Conservation (phyloP, 2,329 filamentous ascomycete genomes). For the Paraphaeosphaeria minitans region DNA sequence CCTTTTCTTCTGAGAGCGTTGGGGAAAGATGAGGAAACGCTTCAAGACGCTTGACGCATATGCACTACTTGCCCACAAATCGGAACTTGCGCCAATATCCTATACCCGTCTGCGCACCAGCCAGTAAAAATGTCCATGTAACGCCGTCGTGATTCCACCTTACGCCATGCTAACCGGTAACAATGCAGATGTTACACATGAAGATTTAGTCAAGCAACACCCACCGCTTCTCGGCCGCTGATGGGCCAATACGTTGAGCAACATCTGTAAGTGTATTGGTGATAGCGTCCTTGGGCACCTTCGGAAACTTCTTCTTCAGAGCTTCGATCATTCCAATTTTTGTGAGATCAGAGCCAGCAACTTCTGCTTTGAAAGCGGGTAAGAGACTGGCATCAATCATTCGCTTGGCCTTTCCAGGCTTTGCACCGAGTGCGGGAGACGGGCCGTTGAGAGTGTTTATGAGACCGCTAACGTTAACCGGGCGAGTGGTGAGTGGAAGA, state of each 20-base stretch:
- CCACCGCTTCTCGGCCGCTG: slow-evolving; percentile 70
- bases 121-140: neutral
- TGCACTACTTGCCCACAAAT: neutral
- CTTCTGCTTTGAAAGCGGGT: slow-evolving; percentile 69
- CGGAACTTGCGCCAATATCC: neutral
- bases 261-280: slow-evolving; percentile 71
- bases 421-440: slow-evolving; percentile 28
- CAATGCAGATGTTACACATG: neutral
- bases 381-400: slow-evolving; percentile 65
- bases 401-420: slow-evolving; percentile 48
- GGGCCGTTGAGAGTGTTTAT: slow-evolving; percentile 37
- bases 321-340: slow-evolving; percentile 77
- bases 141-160: neutral
- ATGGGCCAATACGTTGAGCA: slow-evolving; percentile 67
- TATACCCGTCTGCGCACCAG: neutral
- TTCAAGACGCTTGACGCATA: slow-evolving; percentile 1
- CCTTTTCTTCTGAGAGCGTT: neutral
- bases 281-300: slow-evolving; percentile 71
- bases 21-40: slow-evolving; percentile 2
- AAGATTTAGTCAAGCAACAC: slow-evolving; percentile 35
- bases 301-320: slow-evolving; percentile 75
- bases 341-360: slow-evolving; percentile 73
- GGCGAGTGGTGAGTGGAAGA: slow-evolving; percentile 49
- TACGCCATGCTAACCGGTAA: slow-evolving; percentile 6
- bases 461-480: slow-evolving; percentile 43